These are phyloP conservation scores for Ophiostoma ips DNA, from an alignment of 2,329 filamentous ascomycete genomes.

Conservation along the genomic window DNA sequence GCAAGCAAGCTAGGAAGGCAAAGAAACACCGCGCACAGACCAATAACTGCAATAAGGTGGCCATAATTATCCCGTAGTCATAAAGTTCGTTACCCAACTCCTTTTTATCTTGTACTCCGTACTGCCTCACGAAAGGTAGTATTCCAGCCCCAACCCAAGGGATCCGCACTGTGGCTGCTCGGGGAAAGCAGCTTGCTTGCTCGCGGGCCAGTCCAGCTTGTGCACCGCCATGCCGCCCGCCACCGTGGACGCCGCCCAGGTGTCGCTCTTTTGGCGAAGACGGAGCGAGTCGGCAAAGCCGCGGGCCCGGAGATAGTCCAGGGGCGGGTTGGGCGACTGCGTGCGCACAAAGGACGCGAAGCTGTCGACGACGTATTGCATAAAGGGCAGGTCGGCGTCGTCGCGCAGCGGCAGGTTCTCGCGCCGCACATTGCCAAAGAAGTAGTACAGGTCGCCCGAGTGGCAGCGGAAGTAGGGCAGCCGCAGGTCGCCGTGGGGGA, in stretches of 20 bases:
- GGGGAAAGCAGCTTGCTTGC: conserved; percentile 25
- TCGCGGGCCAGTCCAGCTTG: conserved; percentile 30
- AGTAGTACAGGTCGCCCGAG: conserved; percentile 39
- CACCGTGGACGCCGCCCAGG: conserved; percentile 23
- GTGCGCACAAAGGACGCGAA: conserved; percentile 37
- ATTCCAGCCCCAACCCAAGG: conserved; percentile 30
- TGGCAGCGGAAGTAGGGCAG: conserved; percentile 38
- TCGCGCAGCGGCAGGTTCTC: conserved; percentile 32
- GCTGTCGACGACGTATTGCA: conserved; percentile 29
- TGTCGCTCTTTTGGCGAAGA: conserved; percentile 18
- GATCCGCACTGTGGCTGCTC: conserved; percentile 37
- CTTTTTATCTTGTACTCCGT: too few species aligned
- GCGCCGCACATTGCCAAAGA: conserved; percentile 36
- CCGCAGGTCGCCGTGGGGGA: conserved; percentile 28
- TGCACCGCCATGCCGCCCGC: conserved; percentile 27
- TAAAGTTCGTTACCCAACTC: too few species aligned
- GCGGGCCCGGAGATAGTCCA: conserved; percentile 29
- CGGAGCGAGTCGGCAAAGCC: conserved; percentile 22
- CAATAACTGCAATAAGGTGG: too few species aligned
- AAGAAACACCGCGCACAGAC: too few species aligned
- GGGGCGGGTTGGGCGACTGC: conserved; percentile 35
- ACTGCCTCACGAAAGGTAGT: conserved; percentile 24
- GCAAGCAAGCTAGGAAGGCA: too few species aligned
- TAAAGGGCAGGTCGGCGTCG: conserved; percentile 23
- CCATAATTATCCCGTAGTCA: too few species aligned